Evolutionary conservation across 305 asterid genomes (phyloP).

Genomic region (Andrographis paniculata): DNA sequence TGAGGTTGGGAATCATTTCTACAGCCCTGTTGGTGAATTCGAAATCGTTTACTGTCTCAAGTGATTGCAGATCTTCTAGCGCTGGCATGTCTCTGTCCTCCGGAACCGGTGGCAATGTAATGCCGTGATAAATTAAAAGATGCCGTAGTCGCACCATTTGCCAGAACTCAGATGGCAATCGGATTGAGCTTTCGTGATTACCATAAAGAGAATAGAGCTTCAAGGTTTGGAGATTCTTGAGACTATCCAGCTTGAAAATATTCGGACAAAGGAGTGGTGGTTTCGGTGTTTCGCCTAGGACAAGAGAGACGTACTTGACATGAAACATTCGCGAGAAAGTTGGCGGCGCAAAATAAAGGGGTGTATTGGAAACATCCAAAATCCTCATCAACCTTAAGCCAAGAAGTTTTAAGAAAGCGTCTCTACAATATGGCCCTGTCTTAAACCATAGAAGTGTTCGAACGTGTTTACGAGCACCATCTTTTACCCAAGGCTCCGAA

Average conservation of each 20-base stretch:
- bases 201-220: constrained; percentile 5
- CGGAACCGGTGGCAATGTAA: constrained; percentile 3
- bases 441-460: background rate
- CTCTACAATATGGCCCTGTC: too few species aligned
- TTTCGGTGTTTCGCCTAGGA: background rate
- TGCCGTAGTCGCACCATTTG: constrained; percentile 22
- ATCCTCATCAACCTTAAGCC: background rate
- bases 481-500: too few species aligned
- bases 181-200: background rate
- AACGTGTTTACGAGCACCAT: background rate
- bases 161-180: constrained; percentile 13
- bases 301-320: background rate
- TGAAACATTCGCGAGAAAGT: background rate
- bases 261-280: constrained; percentile 3
- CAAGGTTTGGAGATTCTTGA: constrained; percentile 20
- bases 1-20: constrained; percentile 15
- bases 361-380: background rate
- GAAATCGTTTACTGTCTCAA: constrained; percentile 2
- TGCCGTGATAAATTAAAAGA: background rate
- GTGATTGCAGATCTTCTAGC: constrained; percentile 17
- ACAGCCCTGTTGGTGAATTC: constrained; percentile 5
- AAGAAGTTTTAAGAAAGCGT: background rate
- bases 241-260: constrained; percentile 15
- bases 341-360: background rate
- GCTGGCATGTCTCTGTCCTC: background rate